Base-by-base conservation (phyloP, 2,329 filamentous ascomycete genomes). In the Diaporthe citrichinensis region DNA sequence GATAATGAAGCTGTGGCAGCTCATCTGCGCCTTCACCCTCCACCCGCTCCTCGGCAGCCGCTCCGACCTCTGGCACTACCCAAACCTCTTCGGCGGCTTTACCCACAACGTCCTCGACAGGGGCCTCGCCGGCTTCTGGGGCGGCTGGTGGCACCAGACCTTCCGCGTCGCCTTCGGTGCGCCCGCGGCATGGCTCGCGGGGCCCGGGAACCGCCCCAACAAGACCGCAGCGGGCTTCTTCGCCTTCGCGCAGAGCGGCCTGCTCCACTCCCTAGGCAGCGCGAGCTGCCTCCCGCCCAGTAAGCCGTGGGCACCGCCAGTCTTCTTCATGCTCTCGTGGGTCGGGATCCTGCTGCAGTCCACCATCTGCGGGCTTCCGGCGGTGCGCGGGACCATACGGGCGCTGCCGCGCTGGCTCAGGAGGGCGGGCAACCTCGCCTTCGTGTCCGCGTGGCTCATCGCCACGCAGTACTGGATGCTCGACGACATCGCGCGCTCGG, bases 71-170 rank as follows among this genome's bases (percentile, higher is more conserved):
- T 91, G 89, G 89, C 85, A 87, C 67, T 86, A 88, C 76, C 86
- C 91, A 0, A 84, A 90, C 41, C 85, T 89, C 6, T 88, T 92
- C 76, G 93, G 94, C 17, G 86, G 86, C 28, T 85, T 89, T 73
- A 79, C 80, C 55, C 79, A 80, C 0, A 84, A 87, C 36, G 87
- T 96, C 2, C 84, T 92, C 15, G 90, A 95, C 77, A 87, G 91
- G 75, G 96, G 96, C 0, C 86, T 98, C 2, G 88, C 90, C 0
- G 96, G 95, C 0, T 94, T 93, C 84, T 98, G 96, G 96, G 92
- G 94, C 59, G 88, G 87, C 31, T 96, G 92, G 89, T 98, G 96
- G 96, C 96, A 98, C 83, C 96, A 98, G 84, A 92, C 93, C 3
- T 97, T 98, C 85, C 93, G 95, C 0, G 89, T 92, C 73, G 91